Percentiles rank a stretch among this genome's conserved stretches.
Conservation (phyloP, 2,329 filamentous ascomycete species). For the Fonsecaea monophora region DNA sequence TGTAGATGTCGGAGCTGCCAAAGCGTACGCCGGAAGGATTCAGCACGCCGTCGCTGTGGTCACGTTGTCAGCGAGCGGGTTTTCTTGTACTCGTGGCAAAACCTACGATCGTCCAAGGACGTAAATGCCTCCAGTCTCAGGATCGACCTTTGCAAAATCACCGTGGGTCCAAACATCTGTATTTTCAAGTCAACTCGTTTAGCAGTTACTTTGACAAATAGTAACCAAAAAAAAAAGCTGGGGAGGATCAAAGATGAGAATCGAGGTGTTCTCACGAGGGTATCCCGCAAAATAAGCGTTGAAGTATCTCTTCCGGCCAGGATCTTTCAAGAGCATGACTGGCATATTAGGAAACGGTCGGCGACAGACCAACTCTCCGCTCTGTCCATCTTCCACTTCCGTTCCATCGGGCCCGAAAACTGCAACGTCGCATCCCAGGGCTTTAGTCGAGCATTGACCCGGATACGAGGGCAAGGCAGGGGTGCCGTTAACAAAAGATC, state of each 20-base stretch:
- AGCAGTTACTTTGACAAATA: too few relatives aligned
- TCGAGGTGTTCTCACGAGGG: conserved; percentile 44
- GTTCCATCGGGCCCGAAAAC: conserved; percentile 14
- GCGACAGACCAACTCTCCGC: conserved; percentile 77
- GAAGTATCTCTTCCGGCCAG: conserved; percentile 61
- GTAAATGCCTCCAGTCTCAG: conserved; percentile 14
- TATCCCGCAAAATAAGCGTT: conserved; percentile 40
- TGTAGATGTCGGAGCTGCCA: conserved; percentile 93
- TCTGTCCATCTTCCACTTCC: conserved; percentile 56
- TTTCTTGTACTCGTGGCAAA: background rate
- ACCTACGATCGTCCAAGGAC: conserved; percentile 26
- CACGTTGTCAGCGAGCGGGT: background rate
- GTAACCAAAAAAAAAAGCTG: too few relatives aligned
- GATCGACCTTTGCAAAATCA: conserved; percentile 53
- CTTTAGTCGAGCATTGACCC: conserved; percentile 62
- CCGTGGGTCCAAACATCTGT: conserved; percentile 64
- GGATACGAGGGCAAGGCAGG: conserved; percentile 69
- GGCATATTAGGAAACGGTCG: conserved; percentile 79
- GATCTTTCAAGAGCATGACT: conserved; percentile 64
- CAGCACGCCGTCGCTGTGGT: conserved; percentile 47
- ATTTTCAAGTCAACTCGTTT: too few relatives aligned
- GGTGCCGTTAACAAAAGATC: conserved; percentile 59
- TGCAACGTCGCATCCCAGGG: conserved; percentile 51
- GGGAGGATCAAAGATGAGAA: too few relatives aligned
- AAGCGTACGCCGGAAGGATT: conserved; percentile 92